Conservation (phyloP, 805 yeast species). For the Priceomyces carsonii region DNA sequence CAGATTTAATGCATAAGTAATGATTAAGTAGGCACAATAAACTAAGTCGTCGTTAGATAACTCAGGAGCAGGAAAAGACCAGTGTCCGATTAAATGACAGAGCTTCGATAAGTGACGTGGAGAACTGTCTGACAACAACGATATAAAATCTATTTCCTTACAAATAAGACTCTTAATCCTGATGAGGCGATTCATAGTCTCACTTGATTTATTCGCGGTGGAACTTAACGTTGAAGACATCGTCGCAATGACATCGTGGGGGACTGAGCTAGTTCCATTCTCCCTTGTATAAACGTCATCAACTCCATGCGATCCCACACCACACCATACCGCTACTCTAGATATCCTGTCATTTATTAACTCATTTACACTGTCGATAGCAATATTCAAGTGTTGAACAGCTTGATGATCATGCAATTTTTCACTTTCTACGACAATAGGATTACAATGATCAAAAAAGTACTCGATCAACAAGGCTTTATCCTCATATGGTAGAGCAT, state of each 20-base stretch:
- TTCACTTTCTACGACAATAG: conserved; percentile 21
- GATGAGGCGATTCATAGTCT: conserved; percentile 21
- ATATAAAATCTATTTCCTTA: conserved; percentile 30
- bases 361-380: conserved; percentile 21
- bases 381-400: conserved; percentile 11
- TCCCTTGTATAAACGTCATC: conserved; percentile 15
- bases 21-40: conserved; percentile 57
- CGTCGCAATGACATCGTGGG: conserved; percentile 30
- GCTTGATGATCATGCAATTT: conserved; percentile 2
- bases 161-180: conserved; percentile 25
- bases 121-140: conserved; percentile 24
- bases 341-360: conserved; percentile 32
- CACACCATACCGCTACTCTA: conserved; percentile 47
- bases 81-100: conserved; percentile 50
- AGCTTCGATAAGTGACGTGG: conserved; percentile 25
- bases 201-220: conserved; percentile 24
- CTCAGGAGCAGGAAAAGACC: conserved; percentile 75
- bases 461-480: conserved; percentile 32
- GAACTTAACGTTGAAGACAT: conserved; percentile 33
- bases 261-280: conserved; percentile 4
- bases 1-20: conserved; percentile 44
- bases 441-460: conserved; percentile 39
- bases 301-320: conserved; percentile 26
- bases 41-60: conserved; percentile 65
- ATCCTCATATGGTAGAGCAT: conserved; percentile 26